Conservation (phyloP, 495 filamentous ascomycete genomes). For the Chaetomium fimeti region DNA sequence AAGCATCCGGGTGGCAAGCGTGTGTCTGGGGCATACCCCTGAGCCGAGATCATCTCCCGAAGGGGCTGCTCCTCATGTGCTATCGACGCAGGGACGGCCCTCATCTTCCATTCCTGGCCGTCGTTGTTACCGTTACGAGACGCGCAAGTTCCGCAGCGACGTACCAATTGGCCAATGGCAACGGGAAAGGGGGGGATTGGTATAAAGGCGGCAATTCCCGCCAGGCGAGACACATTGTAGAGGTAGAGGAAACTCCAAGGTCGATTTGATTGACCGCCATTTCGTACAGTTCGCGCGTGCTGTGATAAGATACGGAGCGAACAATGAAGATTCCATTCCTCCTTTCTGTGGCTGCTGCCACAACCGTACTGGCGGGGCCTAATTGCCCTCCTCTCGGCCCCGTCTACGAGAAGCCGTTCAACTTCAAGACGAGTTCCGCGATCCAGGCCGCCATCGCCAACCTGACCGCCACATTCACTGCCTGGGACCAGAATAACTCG, state of each 20-base stretch:
- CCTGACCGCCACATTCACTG: slow-evolving; percentile 38
- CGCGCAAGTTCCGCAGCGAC: not conserved
- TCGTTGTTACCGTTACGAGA: not conserved
- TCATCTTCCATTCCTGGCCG: not conserved
- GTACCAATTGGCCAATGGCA: not conserved
- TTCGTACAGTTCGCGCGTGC: not conserved
- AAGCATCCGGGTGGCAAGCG: not conserved
- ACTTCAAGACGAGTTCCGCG: slow-evolving; percentile 35
- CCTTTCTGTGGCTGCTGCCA: slow-evolving; percentile 15
- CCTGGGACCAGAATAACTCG: slow-evolving; percentile 36
- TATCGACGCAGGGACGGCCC: not conserved
- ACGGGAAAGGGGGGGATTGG: not conserved
- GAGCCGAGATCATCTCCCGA: slow-evolving; percentile 10
- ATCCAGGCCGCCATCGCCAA: slow-evolving; percentile 41
- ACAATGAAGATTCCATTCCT: slow-evolving; percentile 6
- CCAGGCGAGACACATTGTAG: not conserved
- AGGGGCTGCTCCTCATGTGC: not conserved
- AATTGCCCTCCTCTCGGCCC: slow-evolving; percentile 53
- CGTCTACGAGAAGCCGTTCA: slow-evolving; percentile 46
- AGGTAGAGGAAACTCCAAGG: not conserved
- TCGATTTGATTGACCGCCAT: too few relatives aligned
- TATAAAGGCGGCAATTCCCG: not conserved
- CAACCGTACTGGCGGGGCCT: slow-evolving; percentile 28
- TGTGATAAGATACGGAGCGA: not conserved
- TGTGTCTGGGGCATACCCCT: not conserved